phyloP scores from a whole-genome alignment of 495 filamentous ascomycete species.

The Penicillium egyptiacum region DNA sequence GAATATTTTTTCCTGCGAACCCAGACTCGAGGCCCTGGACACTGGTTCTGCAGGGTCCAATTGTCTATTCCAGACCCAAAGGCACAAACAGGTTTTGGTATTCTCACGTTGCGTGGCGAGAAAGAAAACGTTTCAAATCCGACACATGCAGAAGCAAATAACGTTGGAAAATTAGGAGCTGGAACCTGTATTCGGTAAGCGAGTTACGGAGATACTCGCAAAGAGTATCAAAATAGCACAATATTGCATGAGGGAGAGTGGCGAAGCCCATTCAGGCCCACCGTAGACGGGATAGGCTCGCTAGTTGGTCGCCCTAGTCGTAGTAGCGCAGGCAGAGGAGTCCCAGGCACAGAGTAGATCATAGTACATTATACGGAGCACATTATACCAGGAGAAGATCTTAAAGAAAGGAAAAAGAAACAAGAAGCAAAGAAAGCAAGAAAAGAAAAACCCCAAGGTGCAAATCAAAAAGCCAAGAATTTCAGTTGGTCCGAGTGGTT shows the following conservation, averaged over 20 bases:
- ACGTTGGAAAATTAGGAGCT: not conserved
- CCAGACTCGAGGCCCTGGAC: not conserved
- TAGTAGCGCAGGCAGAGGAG: conserved; percentile 28
- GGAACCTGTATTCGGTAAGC: not conserved
- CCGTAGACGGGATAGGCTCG: conserved; percentile 18
- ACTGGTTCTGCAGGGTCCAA: not conserved
- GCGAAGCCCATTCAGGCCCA: conserved; percentile 26
- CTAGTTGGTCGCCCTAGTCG: conserved; percentile 26
- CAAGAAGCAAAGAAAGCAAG: not conserved
- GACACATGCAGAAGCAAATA: not conserved
- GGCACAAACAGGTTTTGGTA: not conserved
- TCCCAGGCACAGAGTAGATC: conserved; percentile 19
- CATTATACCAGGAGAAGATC: not conserved
- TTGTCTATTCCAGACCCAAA: not conserved
- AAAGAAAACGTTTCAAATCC: not conserved
- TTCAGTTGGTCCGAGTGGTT: conserved; percentile 14
- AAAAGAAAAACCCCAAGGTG: not conserved
- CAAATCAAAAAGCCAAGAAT: conserved; percentile 15
- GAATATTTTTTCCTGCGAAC: not conserved
- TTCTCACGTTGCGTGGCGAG: not conserved
- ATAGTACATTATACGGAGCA: conserved; percentile 1
- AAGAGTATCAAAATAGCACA: not conserved
- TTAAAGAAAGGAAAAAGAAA: conserved; percentile 2
- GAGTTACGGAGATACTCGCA: too few species aligned
- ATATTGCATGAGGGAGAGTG: conserved; percentile 3